phyloP scores from a whole-genome alignment of 1,284 basidiomycete genomes.

The Ceratobasidium sp. region DNA sequence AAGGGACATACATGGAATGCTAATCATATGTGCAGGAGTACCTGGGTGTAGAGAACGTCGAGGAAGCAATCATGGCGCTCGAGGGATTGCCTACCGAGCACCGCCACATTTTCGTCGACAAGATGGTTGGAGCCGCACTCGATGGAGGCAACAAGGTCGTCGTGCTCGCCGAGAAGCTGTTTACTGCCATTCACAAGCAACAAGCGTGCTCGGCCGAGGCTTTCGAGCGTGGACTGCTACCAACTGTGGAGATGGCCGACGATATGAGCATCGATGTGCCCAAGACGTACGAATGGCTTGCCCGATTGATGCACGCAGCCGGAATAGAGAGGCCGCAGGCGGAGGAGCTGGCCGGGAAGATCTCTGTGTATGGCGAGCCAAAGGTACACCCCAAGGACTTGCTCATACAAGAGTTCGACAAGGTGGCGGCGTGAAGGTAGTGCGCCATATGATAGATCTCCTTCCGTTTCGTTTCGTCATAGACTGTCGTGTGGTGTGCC shows the following conservation, averaged over 20 bases:
- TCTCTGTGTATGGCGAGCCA: constrained; percentile 54
- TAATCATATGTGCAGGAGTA: constrained; percentile 64
- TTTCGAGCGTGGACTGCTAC: constrained; percentile 77
- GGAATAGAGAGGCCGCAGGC: constrained; percentile 67
- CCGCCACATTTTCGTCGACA: constrained; percentile 78
- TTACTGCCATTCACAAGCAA: constrained; percentile 70
- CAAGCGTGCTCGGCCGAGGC: constrained; percentile 68
- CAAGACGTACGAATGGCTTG: constrained; percentile 84
- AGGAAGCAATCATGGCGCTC: constrained; percentile 91
- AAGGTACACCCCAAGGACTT: constrained; percentile 53
- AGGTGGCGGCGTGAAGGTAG: constrained; percentile 31
- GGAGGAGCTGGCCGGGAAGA: constrained; percentile 64
- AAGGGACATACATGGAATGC: neutral
- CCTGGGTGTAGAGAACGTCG: constrained; percentile 81
- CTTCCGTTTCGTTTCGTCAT: constrained; percentile 44
- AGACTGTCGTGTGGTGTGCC: constrained; percentile 45
- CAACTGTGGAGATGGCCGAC: constrained; percentile 81
- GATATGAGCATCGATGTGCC: constrained; percentile 93
- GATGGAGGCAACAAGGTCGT: constrained; percentile 91
- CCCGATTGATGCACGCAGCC: constrained; percentile 77
- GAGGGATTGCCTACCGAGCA: constrained; percentile 74
- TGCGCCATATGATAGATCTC: constrained; percentile 34
- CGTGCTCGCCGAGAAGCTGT: constrained; percentile 78
- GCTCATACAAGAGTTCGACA: constrained; percentile 54
- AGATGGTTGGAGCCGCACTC: constrained; percentile 77